Evolutionary conservation across 2,329 filamentous ascomycete species (phyloP), one percentile per base, ranked within the genome.

Genomic region (Pseudogymnoascus sp.): DNA sequence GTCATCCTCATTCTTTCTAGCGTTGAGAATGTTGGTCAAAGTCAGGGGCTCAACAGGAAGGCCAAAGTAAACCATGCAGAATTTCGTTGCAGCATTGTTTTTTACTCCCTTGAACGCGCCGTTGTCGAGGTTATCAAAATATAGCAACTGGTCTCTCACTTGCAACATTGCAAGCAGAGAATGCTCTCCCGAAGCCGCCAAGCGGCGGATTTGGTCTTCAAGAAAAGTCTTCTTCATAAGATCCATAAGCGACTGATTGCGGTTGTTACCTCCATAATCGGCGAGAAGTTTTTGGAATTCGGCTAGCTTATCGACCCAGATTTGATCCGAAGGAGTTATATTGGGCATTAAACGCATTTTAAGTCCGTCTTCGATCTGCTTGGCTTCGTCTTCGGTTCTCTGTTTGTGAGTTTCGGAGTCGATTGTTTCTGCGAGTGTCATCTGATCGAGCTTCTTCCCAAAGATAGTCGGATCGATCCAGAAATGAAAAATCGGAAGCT

Each of bases 41-140:
- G 70, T 71, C 16, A 72, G 34, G 5, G 70, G 66, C 25, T 66
- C 68, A 23, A 73, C 67, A 6, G 72, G 71, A 8, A 73, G 63
- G 11, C 71, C 72, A 59, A 72, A 73, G 56, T 70, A 62, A 11
- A 70, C 34, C 72, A 73, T 73, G 7, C 70, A 66, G 14, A 73
- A 60, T 61, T 73, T 73, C 5, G 71, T 73, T 5, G 66, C 63
- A 12, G 71, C 46, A 46, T 73, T 73, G 21, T 73, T 66, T 5
- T 64, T 40, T 10, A 62, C 44, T 23, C 66, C 65, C 21, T 67
- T 66, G 59, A 71, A 71, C 11, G 62, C 23, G 21, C 64, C 37
- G 0, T 66, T 62, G 16, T 68, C 59, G 12, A 65, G 31, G 2
- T 53, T 56, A 60, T 72, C 70, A 7, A 69, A 62, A 6, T 68